phyloP scores from a whole-genome alignment of 2,329 filamentous ascomycete species.

The Pseudogymnoascus sp. region DNA sequence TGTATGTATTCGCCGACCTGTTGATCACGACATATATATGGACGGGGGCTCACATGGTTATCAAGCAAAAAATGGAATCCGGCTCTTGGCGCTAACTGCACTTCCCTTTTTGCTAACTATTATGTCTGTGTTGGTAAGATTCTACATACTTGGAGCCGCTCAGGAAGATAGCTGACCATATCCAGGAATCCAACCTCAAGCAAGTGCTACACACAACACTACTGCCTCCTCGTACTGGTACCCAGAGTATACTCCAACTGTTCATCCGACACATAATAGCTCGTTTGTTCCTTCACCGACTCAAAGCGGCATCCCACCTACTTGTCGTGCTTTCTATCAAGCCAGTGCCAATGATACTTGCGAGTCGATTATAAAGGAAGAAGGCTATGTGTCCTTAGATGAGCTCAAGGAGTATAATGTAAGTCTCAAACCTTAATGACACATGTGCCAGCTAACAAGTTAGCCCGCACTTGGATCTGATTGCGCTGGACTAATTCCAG shows the following conservation, averaged over 20 bases:
- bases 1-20: background rate
- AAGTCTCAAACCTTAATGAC: background rate
- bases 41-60: background rate
- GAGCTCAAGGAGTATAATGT: background rate
- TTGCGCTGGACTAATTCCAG: background rate
- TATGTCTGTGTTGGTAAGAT: background rate
- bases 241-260: background rate
- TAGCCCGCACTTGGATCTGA: background rate
- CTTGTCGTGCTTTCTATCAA: background rate
- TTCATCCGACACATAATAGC: background rate
- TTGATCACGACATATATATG: background rate
- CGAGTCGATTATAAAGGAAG: background rate
- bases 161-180: background rate
- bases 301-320: background rate
- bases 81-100: background rate
- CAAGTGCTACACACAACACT: background rate
- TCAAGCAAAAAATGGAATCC: background rate
- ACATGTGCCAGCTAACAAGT: background rate
- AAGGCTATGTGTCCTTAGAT: background rate
- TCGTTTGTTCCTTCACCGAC: background rate
- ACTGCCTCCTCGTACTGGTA: background rate
- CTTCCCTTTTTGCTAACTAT: background rate
- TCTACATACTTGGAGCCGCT: background rate
- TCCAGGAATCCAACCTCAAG: background rate
- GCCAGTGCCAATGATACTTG: background rate